Conservation (phyloP, 2,329 filamentous ascomycete genomes). For the Penicillium sp. region DNA sequence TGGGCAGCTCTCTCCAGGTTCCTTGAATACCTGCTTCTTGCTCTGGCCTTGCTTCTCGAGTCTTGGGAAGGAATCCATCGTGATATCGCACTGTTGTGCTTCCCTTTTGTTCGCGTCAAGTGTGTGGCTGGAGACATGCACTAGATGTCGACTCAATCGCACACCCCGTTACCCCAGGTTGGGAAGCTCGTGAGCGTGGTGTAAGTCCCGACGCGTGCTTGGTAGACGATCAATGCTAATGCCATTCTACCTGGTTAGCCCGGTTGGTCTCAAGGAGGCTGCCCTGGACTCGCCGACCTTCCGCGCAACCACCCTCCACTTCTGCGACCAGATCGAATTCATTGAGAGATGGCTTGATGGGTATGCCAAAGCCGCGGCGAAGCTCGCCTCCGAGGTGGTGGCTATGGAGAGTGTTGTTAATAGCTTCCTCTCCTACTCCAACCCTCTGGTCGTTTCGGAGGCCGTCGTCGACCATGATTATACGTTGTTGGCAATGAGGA, state of each 20-base stretch:
- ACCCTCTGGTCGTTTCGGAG: conserved; percentile 72
- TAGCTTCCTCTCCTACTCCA: conserved; percentile 71
- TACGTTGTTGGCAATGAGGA: conserved; percentile 80
- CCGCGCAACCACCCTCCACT: conserved; percentile 81
- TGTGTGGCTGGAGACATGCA: conserved; percentile 40
- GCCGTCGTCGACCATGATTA: conserved; percentile 93
- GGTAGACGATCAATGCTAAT: conserved; percentile 15
- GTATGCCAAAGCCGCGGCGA: conserved; percentile 64
- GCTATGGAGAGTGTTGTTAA: conserved; percentile 79
- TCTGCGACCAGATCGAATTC: conserved; percentile 85
- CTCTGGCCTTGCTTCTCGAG: conserved; percentile 3
- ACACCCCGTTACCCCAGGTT: conserved; percentile 41
- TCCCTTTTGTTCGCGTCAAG: conserved; percentile 25
- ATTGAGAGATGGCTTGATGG: conserved; percentile 90
- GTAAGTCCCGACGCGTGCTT: conserved; percentile 33
- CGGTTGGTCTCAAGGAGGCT: conserved; percentile 89
- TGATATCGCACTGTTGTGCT: background rate
- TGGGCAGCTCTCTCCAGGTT: conserved; percentile 15
- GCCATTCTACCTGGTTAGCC: conserved; percentile 47
- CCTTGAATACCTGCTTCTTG: conserved; percentile 12
- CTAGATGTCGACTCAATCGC: conserved; percentile 46
- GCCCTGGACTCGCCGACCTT: conserved; percentile 96
- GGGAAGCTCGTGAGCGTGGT: conserved; percentile 52
- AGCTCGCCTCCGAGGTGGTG: conserved; percentile 66
- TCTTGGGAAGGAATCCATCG: conserved; percentile 1